Evolutionary conservation across 495 filamentous ascomycete genomes (phyloP).

Genomic region (Aspergillus mulundensis): DNA sequence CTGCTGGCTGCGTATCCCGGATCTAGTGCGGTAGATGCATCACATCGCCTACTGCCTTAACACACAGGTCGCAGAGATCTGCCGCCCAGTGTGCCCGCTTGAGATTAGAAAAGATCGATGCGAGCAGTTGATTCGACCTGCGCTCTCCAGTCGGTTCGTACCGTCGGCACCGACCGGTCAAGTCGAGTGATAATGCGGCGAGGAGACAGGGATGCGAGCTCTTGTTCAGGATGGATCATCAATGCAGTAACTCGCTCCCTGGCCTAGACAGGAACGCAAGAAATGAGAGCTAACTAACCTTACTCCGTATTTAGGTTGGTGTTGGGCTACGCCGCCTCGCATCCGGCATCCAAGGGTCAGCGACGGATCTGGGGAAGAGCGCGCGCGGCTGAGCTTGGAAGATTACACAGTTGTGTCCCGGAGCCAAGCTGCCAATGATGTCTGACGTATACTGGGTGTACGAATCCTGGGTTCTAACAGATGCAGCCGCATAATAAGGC

Average conservation of each 20-base stretch:
- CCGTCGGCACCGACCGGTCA: conserved; percentile 14
- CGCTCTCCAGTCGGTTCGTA: conserved; percentile 4
- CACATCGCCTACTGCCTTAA: conserved; percentile 28
- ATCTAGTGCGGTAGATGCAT: conserved; percentile 26
- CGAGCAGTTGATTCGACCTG: conserved; percentile 12
- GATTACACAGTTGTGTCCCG: conserved; percentile 17
- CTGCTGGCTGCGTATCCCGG: conserved; percentile 16
- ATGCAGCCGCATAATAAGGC: conserved; percentile 21
- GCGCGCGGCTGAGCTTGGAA: conserved; percentile 13
- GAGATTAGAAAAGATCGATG: conserved; percentile 9
- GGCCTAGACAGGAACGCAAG: conserved; percentile 8
- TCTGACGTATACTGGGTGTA: conserved; percentile 11
- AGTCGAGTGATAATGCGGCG: conserved; percentile 8
- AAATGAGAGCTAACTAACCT: conserved; percentile 24
- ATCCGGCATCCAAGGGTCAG: conserved; percentile 17
- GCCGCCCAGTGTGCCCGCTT: conserved; percentile 16
- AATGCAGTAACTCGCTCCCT: conserved; percentile 11
- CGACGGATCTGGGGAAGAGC: conserved; percentile 15
- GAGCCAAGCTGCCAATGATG: conserved; percentile 4
- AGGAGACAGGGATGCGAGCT: conserved; percentile 16
- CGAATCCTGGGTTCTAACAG: conserved; percentile 21
- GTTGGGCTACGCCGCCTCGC: conserved; percentile 20
- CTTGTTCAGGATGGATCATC: conserved; percentile 16
- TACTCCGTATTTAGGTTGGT: conserved; percentile 18
- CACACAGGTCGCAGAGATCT: conserved; percentile 24